Base-by-base conservation (phyloP, 192 early-diverging fungal genomes). In the Coemansia sp. region DNA sequence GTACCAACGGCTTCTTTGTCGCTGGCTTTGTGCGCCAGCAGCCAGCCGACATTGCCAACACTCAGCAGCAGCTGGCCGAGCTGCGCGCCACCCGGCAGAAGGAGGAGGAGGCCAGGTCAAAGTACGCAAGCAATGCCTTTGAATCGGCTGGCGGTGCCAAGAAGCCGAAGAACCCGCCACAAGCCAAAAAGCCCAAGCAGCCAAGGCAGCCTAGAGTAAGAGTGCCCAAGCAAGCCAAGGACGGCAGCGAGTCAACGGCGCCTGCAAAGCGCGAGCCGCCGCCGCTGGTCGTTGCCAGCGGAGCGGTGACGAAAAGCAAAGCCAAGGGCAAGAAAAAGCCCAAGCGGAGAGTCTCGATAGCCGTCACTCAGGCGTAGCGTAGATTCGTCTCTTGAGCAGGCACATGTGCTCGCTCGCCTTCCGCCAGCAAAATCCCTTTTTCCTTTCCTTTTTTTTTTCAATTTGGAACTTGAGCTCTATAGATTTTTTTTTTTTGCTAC, bases 1-100 rank as follows among this genome's bases (percentile, higher is more conserved):
- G 84, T 35, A 93, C 89, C 40, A 97, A 96, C 69, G 97, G 97
- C 6, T 99, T 99, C 70, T 99, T 99, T 90, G 97, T 98, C 5
- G 94, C 96, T 0, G 88, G 92, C 49, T 98, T 99, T 87, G 89
- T 76, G 59, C 79, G 79, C 19, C 32, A 56, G 22, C 47, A 65
- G 29, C 70, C 73, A 6, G 69, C 69, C 3, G 73, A 69, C 41
- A 38, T 69, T 15, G 62, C 60, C 4, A 36, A 27, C 11, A 74
- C 54, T 37, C 51, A 27, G 15, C 57, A 22, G 39, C 57, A 68
- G 61, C 62, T 74, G 9, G 46, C 56, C 9, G 67, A 57, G 38
- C 5, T 42, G 24, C 46, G 42, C n/a, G 49, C 31, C 9, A 15
- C 42, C 56, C 24, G 61, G 19, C 57, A 19, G 20, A 41, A 57